Percentiles rank a stretch among this genome's conserved stretches.
phyloP scores from a whole-genome alignment of 345 rosid genomes.

The Ceriops tagal region DNA sequence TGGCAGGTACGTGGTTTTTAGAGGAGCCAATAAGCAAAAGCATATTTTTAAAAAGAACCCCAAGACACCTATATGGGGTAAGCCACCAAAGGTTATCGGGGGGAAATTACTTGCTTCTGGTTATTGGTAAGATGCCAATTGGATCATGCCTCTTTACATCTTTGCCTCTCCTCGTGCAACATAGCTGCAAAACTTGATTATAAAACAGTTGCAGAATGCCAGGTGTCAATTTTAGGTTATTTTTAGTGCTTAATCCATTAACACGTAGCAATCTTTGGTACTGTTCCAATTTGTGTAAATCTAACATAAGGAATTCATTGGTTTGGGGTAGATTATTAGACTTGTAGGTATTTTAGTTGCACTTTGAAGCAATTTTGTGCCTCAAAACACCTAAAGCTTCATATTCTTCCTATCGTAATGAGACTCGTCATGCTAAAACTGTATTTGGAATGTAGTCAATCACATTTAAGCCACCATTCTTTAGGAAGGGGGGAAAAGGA shows the following conservation, averaged over 20 bases:
- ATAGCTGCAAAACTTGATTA: not conserved
- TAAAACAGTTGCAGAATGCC: not conserved
- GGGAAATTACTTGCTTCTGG: conserved; percentile 95
- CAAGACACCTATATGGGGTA: conserved; percentile 76
- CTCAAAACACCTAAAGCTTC: no score
- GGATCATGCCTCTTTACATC: not conserved
- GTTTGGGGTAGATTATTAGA: no score
- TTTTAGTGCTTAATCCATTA: no score
- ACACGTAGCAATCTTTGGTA: no score
- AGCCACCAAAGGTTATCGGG: conserved; percentile 74
- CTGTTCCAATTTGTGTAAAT: no score
- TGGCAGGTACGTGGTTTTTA: conserved; percentile 70
- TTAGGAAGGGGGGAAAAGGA: not conserved
- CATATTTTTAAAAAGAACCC: conserved; percentile 85
- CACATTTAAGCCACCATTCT: not conserved
- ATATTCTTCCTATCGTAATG: no score
- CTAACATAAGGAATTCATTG: no score
- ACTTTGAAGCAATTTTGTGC: no score
- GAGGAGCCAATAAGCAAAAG: conserved; percentile 95
- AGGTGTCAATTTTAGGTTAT: no score
- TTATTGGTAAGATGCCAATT: conserved; percentile 56
- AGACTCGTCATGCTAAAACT: not conserved
- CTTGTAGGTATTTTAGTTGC: no score
- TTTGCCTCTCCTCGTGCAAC: not conserved
- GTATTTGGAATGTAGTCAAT: not conserved